Conservation (phyloP, 306 rosid genomes). For the Quercus engelmannii region DNA sequence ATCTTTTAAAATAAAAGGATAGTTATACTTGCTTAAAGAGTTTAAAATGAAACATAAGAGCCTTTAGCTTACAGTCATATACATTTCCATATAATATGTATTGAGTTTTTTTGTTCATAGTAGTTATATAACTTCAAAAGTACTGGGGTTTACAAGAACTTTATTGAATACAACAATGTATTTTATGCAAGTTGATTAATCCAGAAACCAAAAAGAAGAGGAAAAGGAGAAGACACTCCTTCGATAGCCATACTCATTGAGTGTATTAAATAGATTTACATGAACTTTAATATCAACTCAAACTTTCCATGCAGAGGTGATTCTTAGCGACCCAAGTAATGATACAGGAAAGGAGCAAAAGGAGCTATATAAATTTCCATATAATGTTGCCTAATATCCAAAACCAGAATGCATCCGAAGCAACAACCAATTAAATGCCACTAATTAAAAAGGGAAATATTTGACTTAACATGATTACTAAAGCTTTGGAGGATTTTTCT, state of each 20-base stretch:
- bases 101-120: not conserved
- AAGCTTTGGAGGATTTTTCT: not conserved
- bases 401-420: not conserved
- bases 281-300: not conserved
- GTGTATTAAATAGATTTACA: too few species aligned
- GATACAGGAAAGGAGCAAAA: not conserved
- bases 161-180: not conserved
- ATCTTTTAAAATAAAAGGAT: not conserved
- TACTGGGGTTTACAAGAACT: not conserved
- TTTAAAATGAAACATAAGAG: not conserved
- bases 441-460: not conserved
- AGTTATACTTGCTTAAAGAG: not conserved
- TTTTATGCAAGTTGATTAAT: not conserved
- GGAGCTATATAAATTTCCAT: not conserved
- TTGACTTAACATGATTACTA: not conserved
- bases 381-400: not conserved
- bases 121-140: not conserved
- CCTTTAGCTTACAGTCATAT: not conserved
- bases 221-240: not conserved
- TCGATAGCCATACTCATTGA: not conserved
- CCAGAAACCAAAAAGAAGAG: not conserved
- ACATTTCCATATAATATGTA: not conserved
- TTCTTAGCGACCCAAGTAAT: not conserved
- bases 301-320: not conserved
- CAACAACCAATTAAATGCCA: not conserved